These are phyloP conservation scores for Metschnikowia picachoensis DNA, from an alignment of 805 yeast genomes.

Conservation along the genomic window DNA sequence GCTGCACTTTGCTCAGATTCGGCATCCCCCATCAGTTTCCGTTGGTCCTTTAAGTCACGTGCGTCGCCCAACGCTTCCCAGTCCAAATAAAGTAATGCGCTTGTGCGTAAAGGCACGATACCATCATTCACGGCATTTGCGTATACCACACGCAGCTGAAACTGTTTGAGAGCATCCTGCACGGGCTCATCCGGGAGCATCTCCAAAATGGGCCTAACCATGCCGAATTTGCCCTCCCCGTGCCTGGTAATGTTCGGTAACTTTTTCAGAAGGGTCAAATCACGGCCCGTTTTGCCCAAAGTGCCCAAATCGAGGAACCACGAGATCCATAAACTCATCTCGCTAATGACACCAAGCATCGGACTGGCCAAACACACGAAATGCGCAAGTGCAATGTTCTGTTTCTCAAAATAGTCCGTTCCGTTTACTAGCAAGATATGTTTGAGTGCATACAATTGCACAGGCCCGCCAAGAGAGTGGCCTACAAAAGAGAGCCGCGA, in stretches of 20 bases:
- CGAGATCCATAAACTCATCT: slow-evolving; percentile 35
- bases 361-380: slow-evolving; percentile 42
- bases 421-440: slow-evolving; percentile 32
- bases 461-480: slow-evolving; percentile 43
- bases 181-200: slow-evolving; percentile 39
- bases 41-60: slow-evolving; percentile 21
- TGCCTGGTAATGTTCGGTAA: slow-evolving; percentile 21
- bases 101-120: slow-evolving; percentile 42
- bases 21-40: neutral
- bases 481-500: slow-evolving; percentile 38
- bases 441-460: slow-evolving; percentile 40
- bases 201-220: slow-evolving; percentile 31
- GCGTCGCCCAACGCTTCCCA: slow-evolving; percentile 42
- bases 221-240: slow-evolving; percentile 8
- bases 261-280: slow-evolving; percentile 36
- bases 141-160: slow-evolving; percentile 35
- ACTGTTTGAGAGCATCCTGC: slow-evolving; percentile 26
- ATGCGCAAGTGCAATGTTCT: slow-evolving; percentile 29
- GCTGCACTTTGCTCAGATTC: neutral
- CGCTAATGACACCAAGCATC: slow-evolving; percentile 39
- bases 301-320: slow-evolving; percentile 44
- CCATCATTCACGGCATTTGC: slow-evolving; percentile 46
- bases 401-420: slow-evolving; percentile 24
- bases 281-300: slow-evolving; percentile 44
- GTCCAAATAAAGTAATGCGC: slow-evolving; percentile 40